These are phyloP conservation scores for Pichia sp. DNA, from an alignment of 1,139 yeast genomes.

Conservation along the genomic window DNA sequence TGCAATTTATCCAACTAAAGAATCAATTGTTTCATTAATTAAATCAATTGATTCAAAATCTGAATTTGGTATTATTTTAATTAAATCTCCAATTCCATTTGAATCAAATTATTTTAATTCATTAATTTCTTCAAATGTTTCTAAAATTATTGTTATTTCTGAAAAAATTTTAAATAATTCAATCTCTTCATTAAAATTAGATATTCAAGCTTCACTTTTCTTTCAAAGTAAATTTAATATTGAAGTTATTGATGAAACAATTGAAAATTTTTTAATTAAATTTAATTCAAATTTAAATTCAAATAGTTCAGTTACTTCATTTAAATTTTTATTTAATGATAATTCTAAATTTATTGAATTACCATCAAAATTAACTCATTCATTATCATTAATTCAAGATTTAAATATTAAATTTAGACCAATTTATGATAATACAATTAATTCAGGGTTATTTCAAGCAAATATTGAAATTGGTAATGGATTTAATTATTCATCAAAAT, in stretches of 20 bases:
- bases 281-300: constrained; percentile 5
- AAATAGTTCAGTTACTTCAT: constrained; percentile 29
- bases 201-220: constrained; percentile 68
- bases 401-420: constrained; percentile 52
- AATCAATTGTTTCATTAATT: constrained; percentile 45
- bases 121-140: constrained; percentile 51
- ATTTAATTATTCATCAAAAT: constrained; percentile 40
- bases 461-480: constrained; percentile 46
- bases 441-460: constrained; percentile 78
- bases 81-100: constrained; percentile 77
- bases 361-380: constrained; percentile 62
- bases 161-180: constrained; percentile 39
- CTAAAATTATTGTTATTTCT: constrained; percentile 50
- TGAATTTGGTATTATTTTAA: constrained; percentile 57
- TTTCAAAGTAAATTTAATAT: constrained; percentile 37
- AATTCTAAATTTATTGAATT: constrained; percentile 48
- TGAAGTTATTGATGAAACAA: constrained; percentile 45
- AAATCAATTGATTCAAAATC: constrained; percentile 36
- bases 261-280: constrained; percentile 36
- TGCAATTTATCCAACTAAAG: constrained; percentile 71
- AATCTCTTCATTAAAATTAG: constrained; percentile 50
- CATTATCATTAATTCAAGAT: constrained; percentile 61
- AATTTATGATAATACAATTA: constrained; percentile 61
- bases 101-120: constrained; percentile 53
- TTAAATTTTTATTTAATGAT: constrained; percentile 65